Evolutionary conservation across 2,329 filamentous ascomycete genomes (phyloP).

Genomic region (Calonectria pseudoturangicola): DNA sequence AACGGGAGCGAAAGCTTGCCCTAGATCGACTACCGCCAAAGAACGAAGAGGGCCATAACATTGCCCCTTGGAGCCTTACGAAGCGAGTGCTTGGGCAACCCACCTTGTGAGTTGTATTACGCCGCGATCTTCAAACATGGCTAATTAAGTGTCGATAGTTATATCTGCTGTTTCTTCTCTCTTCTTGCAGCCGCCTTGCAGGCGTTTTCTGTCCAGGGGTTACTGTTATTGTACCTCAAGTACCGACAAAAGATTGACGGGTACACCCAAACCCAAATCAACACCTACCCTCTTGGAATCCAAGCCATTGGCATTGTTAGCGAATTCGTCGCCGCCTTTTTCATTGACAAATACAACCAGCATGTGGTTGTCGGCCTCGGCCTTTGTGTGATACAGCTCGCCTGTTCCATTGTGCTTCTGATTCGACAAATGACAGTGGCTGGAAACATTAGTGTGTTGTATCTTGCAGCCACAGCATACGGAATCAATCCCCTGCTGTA

Average conservation of each 20-base stretch:
- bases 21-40: slow-evolving; percentile 57
- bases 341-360: slow-evolving; percentile 47
- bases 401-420: slow-evolving; percentile 45
- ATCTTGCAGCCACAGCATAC: slow-evolving; percentile 52
- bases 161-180: slow-evolving; percentile 57
- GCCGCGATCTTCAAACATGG: rapidly evolving
- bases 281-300: slow-evolving; percentile 51
- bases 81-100: slow-evolving; percentile 56
- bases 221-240: slow-evolving; percentile 54
- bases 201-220: slow-evolving; percentile 50
- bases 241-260: slow-evolving; percentile 44
- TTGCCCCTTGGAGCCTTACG: slow-evolving; percentile 54
- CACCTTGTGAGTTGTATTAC: slow-evolving; percentile 48
- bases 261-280: slow-evolving; percentile 52
- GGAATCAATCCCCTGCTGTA: slow-evolving; percentile 52
- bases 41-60: slow-evolving; percentile 58
- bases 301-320: slow-evolving; percentile 53
- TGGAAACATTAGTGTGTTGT: slow-evolving; percentile 46
- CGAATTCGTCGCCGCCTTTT: slow-evolving; percentile 44
- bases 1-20: slow-evolving; percentile 58
- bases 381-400: slow-evolving; percentile 43
- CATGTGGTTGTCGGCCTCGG: slow-evolving; percentile 37
- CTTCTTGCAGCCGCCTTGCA: slow-evolving; percentile 46
- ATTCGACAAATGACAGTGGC: slow-evolving; percentile 46
- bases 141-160: slow-evolving; percentile 9